Evolutionary conservation across 768 basidiomycete species (phyloP), one percentile per base, ranked within the genome.

Genomic region (Podaxis sp.): DNA sequence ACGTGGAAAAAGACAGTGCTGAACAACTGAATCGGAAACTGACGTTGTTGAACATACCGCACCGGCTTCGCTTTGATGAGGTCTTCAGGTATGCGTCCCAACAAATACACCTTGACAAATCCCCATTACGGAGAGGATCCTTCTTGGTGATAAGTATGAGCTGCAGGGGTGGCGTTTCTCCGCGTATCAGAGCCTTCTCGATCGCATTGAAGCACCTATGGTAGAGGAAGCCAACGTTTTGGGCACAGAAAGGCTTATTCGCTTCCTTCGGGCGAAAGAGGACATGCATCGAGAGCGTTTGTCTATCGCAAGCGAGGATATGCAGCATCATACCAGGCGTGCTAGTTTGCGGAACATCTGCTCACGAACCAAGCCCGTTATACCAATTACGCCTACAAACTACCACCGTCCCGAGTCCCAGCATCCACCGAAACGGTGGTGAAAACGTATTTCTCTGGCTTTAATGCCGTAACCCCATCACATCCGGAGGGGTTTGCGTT

Each of bases 151-250:
- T 38, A 74, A 75, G 64, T 75, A 76, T 63, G 70, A 74, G 52
- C 69, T 82, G n/a, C 69, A 69, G 13, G 65, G 71, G 40, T 83
- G 81, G 81, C 72, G 77, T 19, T 59, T 67, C 17, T 71, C 75
- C 0, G 76, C 80, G 15, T 80, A 79, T 63, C 68, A 68, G 33
- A 71, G 71, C n/a, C 66, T 82, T 12, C 79, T 79, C 65, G 58
- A 66, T 55, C 72, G 80, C 12, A 40, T 42, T 0, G 68, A 76
- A 24, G 70, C 77, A 22, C 70, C 82, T 40, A 68, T 66, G 19
- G 68, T 72, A 17, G 57, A 60, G 9, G 71, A 71, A 48, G 69
- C 65, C 64, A 71, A 57, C 75, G 76, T 66, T 71, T 69, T 67
- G 65, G 76, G 68, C 4, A 22, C 30, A 3, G 24, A 40, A 24